Conservation (phyloP, 1,284 basidiomycete genomes). For the Farysia itapuensis region DNA sequence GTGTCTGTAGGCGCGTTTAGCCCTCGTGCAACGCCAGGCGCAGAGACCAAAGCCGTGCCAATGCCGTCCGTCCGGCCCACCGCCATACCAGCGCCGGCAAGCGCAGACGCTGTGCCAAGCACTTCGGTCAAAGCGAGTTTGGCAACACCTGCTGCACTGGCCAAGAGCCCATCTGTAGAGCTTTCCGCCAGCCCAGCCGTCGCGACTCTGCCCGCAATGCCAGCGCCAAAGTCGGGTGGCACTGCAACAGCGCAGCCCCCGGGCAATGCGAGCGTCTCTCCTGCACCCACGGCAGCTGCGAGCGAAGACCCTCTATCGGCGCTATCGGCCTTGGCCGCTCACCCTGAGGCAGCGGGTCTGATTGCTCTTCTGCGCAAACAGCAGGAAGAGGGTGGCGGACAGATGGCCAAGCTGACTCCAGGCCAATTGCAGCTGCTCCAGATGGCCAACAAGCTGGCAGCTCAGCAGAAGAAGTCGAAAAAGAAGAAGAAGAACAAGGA, state of each 20-base stretch:
- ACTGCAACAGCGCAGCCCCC: too few species aligned
- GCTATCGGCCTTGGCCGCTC: slow-evolving; percentile 45
- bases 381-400: slow-evolving; percentile 42
- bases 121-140: too few species aligned
- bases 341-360: slow-evolving; percentile 53
- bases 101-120: too few species aligned
- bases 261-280: too few species aligned
- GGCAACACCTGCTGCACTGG: too few species aligned
- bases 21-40: too few species aligned
- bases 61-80: too few species aligned
- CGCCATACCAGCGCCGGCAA: too few species aligned
- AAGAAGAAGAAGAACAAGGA: slow-evolving; percentile 36
- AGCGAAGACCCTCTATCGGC: slow-evolving; percentile 45
- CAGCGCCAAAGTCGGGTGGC: slow-evolving; percentile 1
- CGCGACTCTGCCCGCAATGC: not conserved
- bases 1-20: too few species aligned
- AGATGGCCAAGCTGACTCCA: slow-evolving; percentile 50
- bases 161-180: not conserved
- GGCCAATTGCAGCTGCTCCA: slow-evolving; percentile 54
- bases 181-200: not conserved
- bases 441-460: slow-evolving; percentile 52
- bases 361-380: slow-evolving; percentile 53
- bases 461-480: slow-evolving; percentile 39
- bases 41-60: too few species aligned
- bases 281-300: too few species aligned